Evolutionary conservation across 192 early-diverging fungal species (phyloP), one percentile per base, ranked within the genome.

Genomic region (Allomyces javanicus): DNA sequence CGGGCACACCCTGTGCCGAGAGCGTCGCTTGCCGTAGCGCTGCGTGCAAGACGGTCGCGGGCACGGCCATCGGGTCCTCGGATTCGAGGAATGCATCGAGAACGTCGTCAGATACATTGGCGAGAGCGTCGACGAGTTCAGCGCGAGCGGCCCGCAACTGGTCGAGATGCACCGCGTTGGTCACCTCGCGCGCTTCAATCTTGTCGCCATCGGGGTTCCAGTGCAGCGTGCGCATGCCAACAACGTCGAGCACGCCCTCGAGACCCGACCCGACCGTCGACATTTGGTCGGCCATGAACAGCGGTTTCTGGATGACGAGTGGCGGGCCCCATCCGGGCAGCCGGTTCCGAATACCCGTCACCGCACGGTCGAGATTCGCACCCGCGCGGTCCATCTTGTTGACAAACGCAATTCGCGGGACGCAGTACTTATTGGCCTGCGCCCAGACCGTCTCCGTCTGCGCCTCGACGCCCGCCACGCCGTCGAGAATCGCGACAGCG

Each of bases 371-470:
- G 68, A 88, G 81, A 0, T 73, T 74, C 4, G 89, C 88, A 5
- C 91, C 95, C 5, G 79, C 76, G 4, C 95, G 77, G 70, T 97
- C 95, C 87, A 97, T 88, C 69, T 97, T 97, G 78, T 97, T 97
- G n/a, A 96, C 81, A 79, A 89, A 92, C 1, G 85, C 83, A 21
- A 97, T 76, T 0, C 91, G 82, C 3, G 95, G 91, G 0, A 95
- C 80, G 0, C 72, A 68, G 67, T 94, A 93, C 14, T 86, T 74
- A 66, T 84, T 80, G 63, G 93, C 91, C 72, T 98, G 95, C 24
- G 73, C 65, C 92, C 92, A 94, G 26, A 95, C 94, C 0, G 87
- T 92, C 70, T 89, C 86, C n/a, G 95, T 97, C 73, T 97, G 95
- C 9, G 95, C 95, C 70, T 97, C 92, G 7, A 97, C 95, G 4